Conservation (phyloP, 2,329 filamentous ascomycete genomes). For the Leptographium flavum region DNA sequence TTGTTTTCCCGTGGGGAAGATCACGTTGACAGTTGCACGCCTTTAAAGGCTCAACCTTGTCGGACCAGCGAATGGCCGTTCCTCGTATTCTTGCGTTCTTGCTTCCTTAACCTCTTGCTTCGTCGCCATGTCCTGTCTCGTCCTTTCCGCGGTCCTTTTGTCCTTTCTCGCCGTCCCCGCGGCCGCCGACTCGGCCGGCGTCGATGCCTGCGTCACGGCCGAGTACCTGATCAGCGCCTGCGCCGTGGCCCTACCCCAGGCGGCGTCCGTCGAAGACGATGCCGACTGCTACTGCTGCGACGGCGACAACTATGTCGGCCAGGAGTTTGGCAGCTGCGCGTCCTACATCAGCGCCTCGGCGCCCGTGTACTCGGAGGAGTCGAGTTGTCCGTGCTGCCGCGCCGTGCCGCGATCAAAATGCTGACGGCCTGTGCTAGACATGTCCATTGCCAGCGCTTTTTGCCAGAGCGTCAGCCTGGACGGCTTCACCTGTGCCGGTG, state of each 20-base stretch:
- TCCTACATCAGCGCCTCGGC: slow-evolving; percentile 11
- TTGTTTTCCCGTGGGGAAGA: too few species aligned
- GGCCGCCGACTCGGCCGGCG: background rate
- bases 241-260: slow-evolving; percentile 4
- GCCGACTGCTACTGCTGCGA: slow-evolving; percentile 15
- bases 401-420: background rate
- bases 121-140: background rate
- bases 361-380: slow-evolving; percentile 5
- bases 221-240: slow-evolving; percentile 10
- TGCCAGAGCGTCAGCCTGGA: slow-evolving; percentile 1
- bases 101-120: background rate
- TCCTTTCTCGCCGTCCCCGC: background rate
- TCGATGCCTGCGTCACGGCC: slow-evolving; percentile 9
- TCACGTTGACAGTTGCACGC: too few species aligned
- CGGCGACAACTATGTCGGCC: slow-evolving; percentile 4
- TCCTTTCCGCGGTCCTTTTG: background rate
- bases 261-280: slow-evolving; percentile 2
- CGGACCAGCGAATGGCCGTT: too few species aligned
- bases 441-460: slow-evolving; percentile 3
- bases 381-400: slow-evolving; percentile 1
- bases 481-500: slow-evolving; percentile 6
- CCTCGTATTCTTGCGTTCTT: too few species aligned
- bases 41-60: too few species aligned
- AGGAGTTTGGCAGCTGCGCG: slow-evolving; percentile 13
- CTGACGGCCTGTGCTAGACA: background rate